phyloP scores from a whole-genome alignment of 805 yeast genomes.

The Pichia heedii region DNA sequence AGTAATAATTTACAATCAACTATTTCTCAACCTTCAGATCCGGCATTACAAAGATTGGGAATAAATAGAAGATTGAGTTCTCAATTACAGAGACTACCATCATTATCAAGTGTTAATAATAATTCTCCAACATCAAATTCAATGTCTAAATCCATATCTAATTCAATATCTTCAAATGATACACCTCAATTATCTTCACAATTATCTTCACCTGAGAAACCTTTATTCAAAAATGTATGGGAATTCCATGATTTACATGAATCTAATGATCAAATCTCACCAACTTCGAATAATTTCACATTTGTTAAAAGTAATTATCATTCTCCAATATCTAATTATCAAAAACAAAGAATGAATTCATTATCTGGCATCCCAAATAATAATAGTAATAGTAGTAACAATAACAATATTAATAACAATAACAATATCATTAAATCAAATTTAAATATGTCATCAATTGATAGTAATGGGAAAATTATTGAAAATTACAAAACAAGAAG shows the following conservation, averaged over 20 bases:
- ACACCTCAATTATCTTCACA: too few relatives aligned
- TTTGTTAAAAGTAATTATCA: background rate
- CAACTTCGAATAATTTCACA: background rate
- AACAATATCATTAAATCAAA: background rate
- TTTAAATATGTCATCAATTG: background rate
- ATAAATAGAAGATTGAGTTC: conserved; percentile 1
- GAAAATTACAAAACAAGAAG: background rate
- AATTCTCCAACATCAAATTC: background rate
- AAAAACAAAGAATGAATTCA: conserved; percentile 3
- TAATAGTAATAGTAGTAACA: background rate
- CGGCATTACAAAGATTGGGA: conserved; percentile 8
- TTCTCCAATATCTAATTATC: background rate
- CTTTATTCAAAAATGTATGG: conserved; percentile 7
- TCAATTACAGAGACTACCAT: conserved; percentile 1
- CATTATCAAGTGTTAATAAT: background rate
- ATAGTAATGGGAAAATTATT: background rate
- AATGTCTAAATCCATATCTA: too few relatives aligned
- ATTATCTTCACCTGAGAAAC: conserved; percentile 1
- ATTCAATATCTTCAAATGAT: too few relatives aligned
- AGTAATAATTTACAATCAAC: background rate
- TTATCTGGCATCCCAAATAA: background rate
- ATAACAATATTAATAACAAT: background rate
- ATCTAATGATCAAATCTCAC: background rate
- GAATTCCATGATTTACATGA: conserved; percentile 1
- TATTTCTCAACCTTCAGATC: conserved; percentile 4